Evolutionary conservation across 192 early-diverging fungal species (phyloP), one percentile per base, ranked within the genome.

Genomic region (Linnemannia schmuckeri): DNA sequence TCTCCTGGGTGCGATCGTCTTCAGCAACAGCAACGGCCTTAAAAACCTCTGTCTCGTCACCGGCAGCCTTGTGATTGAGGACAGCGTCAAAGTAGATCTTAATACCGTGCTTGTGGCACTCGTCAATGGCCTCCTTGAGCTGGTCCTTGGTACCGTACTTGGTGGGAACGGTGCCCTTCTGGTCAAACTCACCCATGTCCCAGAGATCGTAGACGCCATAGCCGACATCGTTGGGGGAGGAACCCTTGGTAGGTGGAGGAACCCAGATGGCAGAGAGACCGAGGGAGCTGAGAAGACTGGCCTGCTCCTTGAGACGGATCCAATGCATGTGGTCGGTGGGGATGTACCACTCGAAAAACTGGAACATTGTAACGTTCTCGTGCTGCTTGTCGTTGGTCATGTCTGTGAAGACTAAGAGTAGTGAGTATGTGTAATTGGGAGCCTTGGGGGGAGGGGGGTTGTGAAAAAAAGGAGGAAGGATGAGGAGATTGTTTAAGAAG

Each of bases 181-280:
- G 90, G 61, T 91, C 87, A 72, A 90, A 91, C 42, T 91, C 89
- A 6, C 90, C 90, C 49, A 91, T 71, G 66, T 91, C 90, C 89
- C 89, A 91, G n/a, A 91, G 79, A 74, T 91, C 90, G 72, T 91
- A 91, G 15, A 70, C 52, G 24, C 80, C 89, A 74, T 91, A 91
- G 9, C 90, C 90, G 18, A 88, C 88, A 81, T 88, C 83, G 37
- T 74, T 69, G 35, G 69, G 63, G 12, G 89, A 83, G 71, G 69
- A 75, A 9, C 89, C 90, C 74, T 91, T 91, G 35, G 85, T 90
- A 1, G 90, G 89, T 13, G 90, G 90, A 35, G 90, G 90, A 27
- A 91, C 55, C 90, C 90, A 91, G 18, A 91, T 72, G n/a, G 88
- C 86, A 33, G 89, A 85, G 55, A 91, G 82, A 30, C 90, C 90